Evolutionary conservation across 2,329 filamentous ascomycete species (phyloP).

Genomic region (Mycosphaerelloides madeirae): DNA sequence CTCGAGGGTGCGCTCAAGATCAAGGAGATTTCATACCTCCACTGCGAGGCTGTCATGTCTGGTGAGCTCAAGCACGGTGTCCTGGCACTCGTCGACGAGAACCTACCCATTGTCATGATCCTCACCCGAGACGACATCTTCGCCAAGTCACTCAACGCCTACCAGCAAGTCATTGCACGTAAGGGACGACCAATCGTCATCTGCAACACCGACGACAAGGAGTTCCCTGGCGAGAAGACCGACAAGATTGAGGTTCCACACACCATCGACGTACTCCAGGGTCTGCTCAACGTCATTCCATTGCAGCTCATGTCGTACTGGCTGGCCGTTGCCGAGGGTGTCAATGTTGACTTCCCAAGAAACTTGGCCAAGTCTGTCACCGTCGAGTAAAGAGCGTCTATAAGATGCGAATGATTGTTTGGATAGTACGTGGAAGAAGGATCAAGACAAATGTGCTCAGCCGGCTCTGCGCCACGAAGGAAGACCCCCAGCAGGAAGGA

Average conservation of each 20-base stretch:
- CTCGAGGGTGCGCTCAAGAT: constrained; percentile 97
- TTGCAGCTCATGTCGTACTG: constrained; percentile 98
- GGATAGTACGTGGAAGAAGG: neutral
- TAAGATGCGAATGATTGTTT: neutral
- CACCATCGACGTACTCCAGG: constrained; percentile 93
- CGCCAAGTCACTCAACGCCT: constrained; percentile 98
- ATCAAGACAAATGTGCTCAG: neutral
- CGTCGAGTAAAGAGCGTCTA: constrained; percentile 65
- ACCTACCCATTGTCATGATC: constrained; percentile 99
- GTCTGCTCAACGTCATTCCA: constrained; percentile 94
- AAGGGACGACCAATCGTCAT: constrained; percentile 96
- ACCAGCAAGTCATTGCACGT: constrained; percentile 98
- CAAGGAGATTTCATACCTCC: constrained; percentile 99
- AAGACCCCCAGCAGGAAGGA: too few species aligned
- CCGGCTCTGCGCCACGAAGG: neutral
- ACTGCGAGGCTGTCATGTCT: constrained; percentile 99
- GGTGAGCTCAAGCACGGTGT: constrained; percentile 99
- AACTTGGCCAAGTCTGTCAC: constrained; percentile 99
- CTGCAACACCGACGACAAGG: constrained; percentile 83
- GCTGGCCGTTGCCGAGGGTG: constrained; percentile 90
- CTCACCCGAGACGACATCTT: constrained; percentile 94
- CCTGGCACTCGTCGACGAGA: constrained; percentile 92
- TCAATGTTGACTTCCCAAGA: constrained; percentile 97
- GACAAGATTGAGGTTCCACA: constrained; percentile 97
- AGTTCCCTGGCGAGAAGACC: constrained; percentile 82